Percentiles rank a stretch among this genome's conserved stretches.
phyloP scores from a whole-genome alignment of 148 eudicot species.

The Selenicereus undatus region DNA sequence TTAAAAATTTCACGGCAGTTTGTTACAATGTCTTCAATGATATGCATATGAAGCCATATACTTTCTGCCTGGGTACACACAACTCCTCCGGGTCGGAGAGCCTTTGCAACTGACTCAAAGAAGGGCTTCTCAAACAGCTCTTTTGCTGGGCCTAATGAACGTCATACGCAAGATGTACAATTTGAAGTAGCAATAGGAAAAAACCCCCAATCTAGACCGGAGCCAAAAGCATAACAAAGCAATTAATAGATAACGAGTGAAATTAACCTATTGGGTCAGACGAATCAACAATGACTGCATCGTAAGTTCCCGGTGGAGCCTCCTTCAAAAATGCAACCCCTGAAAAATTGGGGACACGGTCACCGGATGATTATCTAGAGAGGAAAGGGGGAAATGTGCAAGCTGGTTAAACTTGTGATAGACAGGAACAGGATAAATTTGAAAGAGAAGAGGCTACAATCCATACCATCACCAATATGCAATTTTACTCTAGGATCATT shows the following conservation, averaged over 20 bases:
- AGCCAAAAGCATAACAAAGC: not conserved
- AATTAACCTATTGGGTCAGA: conserved; percentile 89
- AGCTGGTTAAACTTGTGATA: not conserved
- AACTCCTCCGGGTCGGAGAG: conserved; percentile 98
- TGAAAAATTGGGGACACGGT: conserved; percentile 23
- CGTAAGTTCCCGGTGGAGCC: conserved; percentile 80
- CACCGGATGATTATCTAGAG: not conserved
- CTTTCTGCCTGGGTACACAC: conserved; percentile 97
- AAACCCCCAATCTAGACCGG: too few species aligned
- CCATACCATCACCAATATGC: conserved; percentile 88
- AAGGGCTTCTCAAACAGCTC: conserved; percentile 95
- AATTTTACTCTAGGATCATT: conserved; percentile 84
- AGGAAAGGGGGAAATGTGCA: not conserved
- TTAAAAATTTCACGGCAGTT: conserved; percentile 85
- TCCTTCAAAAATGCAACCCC: conserved; percentile 92
- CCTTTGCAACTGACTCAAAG: conserved; percentile 77
- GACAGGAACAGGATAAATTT: too few species aligned
- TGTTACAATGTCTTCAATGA: conserved; percentile 84
- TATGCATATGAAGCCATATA: conserved; percentile 99
- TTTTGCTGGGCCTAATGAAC: conserved; percentile 77
- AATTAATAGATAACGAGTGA: not conserved
- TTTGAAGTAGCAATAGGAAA: not conserved
- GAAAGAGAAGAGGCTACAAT: not conserved
- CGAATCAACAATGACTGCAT: conserved; percentile 92
- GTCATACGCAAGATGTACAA: not conserved